These are phyloP conservation scores for Coemansia sp. DNA, from an alignment of 192 early-diverging fungal species.

Conservation along the genomic window DNA sequence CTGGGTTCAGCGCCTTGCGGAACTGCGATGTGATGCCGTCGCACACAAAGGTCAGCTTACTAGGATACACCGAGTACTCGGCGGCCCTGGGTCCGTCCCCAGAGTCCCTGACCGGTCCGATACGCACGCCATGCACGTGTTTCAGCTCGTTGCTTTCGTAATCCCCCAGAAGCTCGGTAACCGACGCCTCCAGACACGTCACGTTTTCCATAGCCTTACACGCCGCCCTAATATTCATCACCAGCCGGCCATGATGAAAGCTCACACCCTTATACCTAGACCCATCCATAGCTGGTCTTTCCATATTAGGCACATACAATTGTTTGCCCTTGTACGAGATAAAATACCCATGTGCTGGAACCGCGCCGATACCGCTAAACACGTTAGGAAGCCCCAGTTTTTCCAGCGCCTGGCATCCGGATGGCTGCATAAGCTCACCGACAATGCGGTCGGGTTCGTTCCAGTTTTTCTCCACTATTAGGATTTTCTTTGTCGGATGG, in stretches of 20 bases:
- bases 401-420: conserved; percentile 81
- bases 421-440: conserved; percentile 95
- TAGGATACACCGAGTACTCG: conserved; percentile 13
- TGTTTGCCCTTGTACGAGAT: conserved; percentile 66
- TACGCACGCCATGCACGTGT: conserved; percentile 23
- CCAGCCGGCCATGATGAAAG: conserved; percentile 94
- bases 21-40: conserved; percentile 97
- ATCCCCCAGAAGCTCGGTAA: conserved; percentile 59
- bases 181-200: conserved; percentile 76
- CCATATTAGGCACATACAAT: conserved; percentile 75
- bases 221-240: conserved; percentile 79
- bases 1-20: conserved; percentile 57
- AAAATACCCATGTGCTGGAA: conserved; percentile 81
- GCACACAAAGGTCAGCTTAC: conserved; percentile 72
- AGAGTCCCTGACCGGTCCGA: conserved; percentile 17
- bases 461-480: conserved; percentile 78
- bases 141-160: background rate
- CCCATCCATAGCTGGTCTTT: conserved; percentile 31
- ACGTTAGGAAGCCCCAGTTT: conserved; percentile 71
- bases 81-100: conserved; percentile 44
- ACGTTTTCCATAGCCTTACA: conserved; percentile 60
- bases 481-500: conserved; percentile 61
- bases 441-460: conserved; percentile 96
- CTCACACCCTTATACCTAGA: conserved; percentile 65
- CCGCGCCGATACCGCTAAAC: conserved; percentile 81